Conservation (phyloP, 306 rosid species). For the Datisca glomerata region DNA sequence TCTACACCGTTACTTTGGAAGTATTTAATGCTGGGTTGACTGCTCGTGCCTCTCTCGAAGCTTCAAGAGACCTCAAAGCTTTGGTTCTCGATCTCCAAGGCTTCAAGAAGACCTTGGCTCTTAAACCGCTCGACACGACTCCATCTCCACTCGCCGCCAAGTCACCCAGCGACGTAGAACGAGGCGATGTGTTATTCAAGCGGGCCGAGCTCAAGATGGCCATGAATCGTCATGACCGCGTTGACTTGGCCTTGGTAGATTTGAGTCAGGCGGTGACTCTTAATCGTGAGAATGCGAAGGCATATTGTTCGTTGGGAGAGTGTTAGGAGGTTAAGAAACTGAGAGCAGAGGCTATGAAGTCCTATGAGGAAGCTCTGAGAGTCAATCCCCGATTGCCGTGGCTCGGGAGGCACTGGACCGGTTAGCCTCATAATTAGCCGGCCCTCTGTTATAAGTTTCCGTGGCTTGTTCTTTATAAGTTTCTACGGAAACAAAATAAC, state of each 20-base stretch:
- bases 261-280: conserved; percentile 44
- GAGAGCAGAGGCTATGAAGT: conserved; percentile 57
- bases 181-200: conserved; percentile 69
- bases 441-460: too few relatives aligned
- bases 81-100: conserved; percentile 67
- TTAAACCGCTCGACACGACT: conserved; percentile 61
- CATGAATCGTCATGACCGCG: conserved; percentile 21
- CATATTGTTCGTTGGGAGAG: conserved; percentile 56
- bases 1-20: too few relatives aligned
- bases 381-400: conserved; percentile 30
- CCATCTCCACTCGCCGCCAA: conserved; percentile 52
- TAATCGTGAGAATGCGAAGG: conserved; percentile 39
- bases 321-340: conserved; percentile 63
- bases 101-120: conserved; percentile 58
- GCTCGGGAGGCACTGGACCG: conserved; percentile 56
- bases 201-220: conserved; percentile 65
- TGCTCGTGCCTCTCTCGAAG: too few relatives aligned
- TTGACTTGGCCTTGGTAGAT: conserved; percentile 54
- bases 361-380: conserved; percentile 54
- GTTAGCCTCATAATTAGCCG: conserved; percentile 23
- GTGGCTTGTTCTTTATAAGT: too few relatives aligned
- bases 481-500: too few relatives aligned
- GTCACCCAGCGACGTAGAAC: conserved; percentile 41
- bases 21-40: too few relatives aligned
- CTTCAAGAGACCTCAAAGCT: conserved; percentile 58